Conservation (phyloP, 2,329 filamentous ascomycete genomes). For the Colletotrichum lentis region DNA sequence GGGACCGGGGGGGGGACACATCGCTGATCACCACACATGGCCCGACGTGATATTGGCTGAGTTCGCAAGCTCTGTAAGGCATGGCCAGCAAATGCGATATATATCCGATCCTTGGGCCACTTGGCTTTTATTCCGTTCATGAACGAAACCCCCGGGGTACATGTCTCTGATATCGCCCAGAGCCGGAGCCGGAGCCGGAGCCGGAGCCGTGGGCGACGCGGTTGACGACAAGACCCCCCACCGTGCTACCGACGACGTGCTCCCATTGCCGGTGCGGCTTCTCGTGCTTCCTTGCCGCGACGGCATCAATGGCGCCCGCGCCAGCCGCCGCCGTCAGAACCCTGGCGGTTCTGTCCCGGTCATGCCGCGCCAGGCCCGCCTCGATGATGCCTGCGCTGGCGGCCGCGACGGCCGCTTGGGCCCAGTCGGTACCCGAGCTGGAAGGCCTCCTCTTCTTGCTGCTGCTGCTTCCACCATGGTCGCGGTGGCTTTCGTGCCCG, state of each 20-base stretch:
- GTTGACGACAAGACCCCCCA: slow-evolving; percentile 15
- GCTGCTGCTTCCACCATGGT: background rate
- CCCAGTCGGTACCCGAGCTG: slow-evolving; percentile 2
- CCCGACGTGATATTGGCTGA: too few species aligned
- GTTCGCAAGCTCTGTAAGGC: too few species aligned
- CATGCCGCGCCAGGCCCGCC: slow-evolving; percentile 17
- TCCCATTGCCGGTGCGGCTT: slow-evolving; percentile 24
- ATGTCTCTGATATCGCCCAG: too few species aligned
- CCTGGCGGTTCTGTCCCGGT: slow-evolving; percentile 19
- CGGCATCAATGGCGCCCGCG: slow-evolving; percentile 20
- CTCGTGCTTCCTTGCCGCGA: slow-evolving; percentile 10
- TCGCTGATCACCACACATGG: too few species aligned
- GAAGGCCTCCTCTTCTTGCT: slow-evolving; percentile 16
- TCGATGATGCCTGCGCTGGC: slow-evolving; percentile 31
- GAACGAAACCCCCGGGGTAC: too few species aligned
- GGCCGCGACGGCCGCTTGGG: slow-evolving; percentile 26
- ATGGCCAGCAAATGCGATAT: too few species aligned
- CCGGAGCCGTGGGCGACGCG: slow-evolving; percentile 25
- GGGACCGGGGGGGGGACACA: too few species aligned
- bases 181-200: too few species aligned
- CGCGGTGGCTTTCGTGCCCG: background rate
- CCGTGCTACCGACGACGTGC: slow-evolving; percentile 18
- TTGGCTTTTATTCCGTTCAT: too few species aligned
- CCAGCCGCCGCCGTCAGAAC: slow-evolving; percentile 31
- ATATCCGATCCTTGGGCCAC: too few species aligned